A percentile compares a stretch with the other conserved stretches of the same genome.
Evolutionary conservation across 495 filamentous ascomycete species (phyloP).

Genomic region (Aspergillus olivimuriae): DNA sequence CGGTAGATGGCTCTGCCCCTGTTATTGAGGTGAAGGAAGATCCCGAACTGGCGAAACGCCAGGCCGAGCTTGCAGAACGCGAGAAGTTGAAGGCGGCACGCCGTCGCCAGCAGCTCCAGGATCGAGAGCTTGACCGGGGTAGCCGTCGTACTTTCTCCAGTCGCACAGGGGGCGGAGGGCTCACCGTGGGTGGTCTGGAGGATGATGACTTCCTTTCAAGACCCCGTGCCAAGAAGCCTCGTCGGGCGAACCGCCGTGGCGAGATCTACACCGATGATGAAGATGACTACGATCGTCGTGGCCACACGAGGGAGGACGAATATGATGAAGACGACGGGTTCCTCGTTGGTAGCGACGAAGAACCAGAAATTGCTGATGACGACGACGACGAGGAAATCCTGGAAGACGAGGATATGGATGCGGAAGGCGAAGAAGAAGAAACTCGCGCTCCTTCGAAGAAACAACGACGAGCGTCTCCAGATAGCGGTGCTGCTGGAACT

Average conservation of each 20-base stretch:
- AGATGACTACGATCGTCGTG: slow-evolving; percentile 57
- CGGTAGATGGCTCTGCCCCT: slow-evolving; percentile 51
- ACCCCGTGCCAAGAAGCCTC: slow-evolving; percentile 36
- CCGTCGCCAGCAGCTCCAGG: slow-evolving; percentile 59
- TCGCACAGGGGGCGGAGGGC: slow-evolving; percentile 46
- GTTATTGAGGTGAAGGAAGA: slow-evolving; percentile 61
- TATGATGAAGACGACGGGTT: slow-evolving; percentile 80
- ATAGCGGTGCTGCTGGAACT: slow-evolving; percentile 25
- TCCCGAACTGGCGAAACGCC: slow-evolving; percentile 70
- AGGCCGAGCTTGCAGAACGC: slow-evolving; percentile 68
- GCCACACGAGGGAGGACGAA: slow-evolving; percentile 64
- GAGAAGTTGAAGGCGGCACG: slow-evolving; percentile 63
- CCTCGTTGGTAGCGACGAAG: slow-evolving; percentile 68
- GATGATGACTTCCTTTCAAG: slow-evolving; percentile 49
- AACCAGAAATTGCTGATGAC: slow-evolving; percentile 50
- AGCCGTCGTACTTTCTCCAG: slow-evolving; percentile 44
- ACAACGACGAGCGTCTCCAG: slow-evolving; percentile 17
- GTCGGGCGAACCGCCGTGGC: slow-evolving; percentile 40
- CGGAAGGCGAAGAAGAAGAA: slow-evolving; percentile 51
- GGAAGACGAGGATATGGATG: slow-evolving; percentile 52
- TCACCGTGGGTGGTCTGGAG: slow-evolving; percentile 71
- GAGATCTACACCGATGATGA: slow-evolving; percentile 52
- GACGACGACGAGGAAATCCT: slow-evolving; percentile 60
- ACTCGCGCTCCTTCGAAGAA: slow-evolving; percentile 18
- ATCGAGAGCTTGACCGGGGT: slow-evolving; percentile 55